Conservation (phyloP, 2,329 filamentous ascomycete species). For the Aspergillus hortae region DNA sequence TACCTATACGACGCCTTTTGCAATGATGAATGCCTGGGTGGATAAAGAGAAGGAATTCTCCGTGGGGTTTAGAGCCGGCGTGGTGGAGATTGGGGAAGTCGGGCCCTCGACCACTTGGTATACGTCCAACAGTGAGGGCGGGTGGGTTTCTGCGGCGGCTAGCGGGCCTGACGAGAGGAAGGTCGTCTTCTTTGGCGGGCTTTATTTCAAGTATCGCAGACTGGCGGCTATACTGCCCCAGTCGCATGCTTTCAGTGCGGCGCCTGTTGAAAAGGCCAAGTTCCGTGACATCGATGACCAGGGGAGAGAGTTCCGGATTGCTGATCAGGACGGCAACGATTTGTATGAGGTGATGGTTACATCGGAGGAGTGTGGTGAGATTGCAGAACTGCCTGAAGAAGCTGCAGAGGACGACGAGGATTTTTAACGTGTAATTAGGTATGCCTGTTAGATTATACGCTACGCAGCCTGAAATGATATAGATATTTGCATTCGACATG, state of each 20-base stretch:
- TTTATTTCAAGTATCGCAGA: conserved; percentile 3
- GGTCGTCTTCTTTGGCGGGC: conserved; percentile 3
- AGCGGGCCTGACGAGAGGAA: neutral
- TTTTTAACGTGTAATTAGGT: neutral
- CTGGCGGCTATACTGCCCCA: conserved; percentile 1
- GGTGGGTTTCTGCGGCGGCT: neutral
- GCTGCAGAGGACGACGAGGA: neutral
- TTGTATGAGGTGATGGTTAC: neutral
- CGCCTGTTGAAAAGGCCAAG: conserved; percentile 1
- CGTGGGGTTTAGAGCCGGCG: conserved; percentile 1
- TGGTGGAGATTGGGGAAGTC: conserved; percentile 3
- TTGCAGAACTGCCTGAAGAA: conserved; percentile 1
- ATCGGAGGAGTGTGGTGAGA: conserved; percentile 4
- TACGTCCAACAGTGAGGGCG: conserved; percentile 2
- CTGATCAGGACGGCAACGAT: neutral
- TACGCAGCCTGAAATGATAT: too few relatives aligned
- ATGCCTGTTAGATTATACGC: too few relatives aligned
- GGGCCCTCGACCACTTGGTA: conserved; percentile 4
- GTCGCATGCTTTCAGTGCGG: conserved; percentile 4
- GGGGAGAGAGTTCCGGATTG: conserved; percentile 1
- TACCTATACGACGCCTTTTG: neutral
- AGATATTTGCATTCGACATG: too few relatives aligned
- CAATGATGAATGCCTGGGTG: conserved; percentile 5
- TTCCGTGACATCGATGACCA: conserved; percentile 1
- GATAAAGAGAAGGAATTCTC: conserved; percentile 2